Evolutionary conservation across 805 yeast genomes (phyloP).

Genomic region (Metschnikowia rubicola): DNA sequence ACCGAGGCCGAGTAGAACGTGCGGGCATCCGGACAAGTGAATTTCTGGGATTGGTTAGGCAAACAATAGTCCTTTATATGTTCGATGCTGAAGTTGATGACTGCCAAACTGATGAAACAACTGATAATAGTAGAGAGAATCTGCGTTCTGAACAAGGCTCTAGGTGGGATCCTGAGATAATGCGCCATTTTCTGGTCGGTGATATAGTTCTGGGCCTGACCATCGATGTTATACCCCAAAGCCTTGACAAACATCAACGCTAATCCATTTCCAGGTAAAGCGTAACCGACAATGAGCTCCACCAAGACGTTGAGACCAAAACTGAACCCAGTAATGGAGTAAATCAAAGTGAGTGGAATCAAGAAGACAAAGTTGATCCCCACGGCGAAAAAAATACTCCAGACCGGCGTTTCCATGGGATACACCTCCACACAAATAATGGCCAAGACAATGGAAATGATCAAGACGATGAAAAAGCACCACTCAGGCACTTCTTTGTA

Average conservation of each 20-base stretch:
- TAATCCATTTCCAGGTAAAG: constrained; percentile 46
- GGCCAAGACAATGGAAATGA: constrained; percentile 32
- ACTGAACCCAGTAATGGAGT: constrained; percentile 33
- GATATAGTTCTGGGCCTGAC: constrained; percentile 46
- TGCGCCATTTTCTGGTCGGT: constrained; percentile 45
- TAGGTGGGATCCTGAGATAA: constrained; percentile 41
- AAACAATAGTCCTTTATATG: constrained; percentile 34
- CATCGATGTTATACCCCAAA: constrained; percentile 45
- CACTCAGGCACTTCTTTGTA: constrained; percentile 42
- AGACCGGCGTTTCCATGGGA: constrained; percentile 44
- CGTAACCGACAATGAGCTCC: constrained; percentile 41
- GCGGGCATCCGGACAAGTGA: constrained; percentile 41
- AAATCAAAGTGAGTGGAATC: constrained; percentile 38
- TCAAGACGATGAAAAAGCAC: constrained; percentile 36
- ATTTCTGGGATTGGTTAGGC: constrained; percentile 24
- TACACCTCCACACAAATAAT: constrained; percentile 36
- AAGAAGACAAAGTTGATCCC: constrained; percentile 37
- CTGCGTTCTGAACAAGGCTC: constrained; percentile 41
- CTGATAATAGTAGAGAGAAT: constrained; percentile 40
- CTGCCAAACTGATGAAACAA: constrained; percentile 36
- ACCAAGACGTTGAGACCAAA: constrained; percentile 42
- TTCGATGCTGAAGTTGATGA: constrained; percentile 41
- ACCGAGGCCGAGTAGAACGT: constrained; percentile 42
- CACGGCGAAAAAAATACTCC: constrained; percentile 38
- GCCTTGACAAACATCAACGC: constrained; percentile 48